A percentile compares a stretch with the other conserved stretches of the same genome.
These are phyloP conservation scores for Xylaria venustula DNA, from an alignment of 495 filamentous ascomycete genomes.

Conservation along the genomic window DNA sequence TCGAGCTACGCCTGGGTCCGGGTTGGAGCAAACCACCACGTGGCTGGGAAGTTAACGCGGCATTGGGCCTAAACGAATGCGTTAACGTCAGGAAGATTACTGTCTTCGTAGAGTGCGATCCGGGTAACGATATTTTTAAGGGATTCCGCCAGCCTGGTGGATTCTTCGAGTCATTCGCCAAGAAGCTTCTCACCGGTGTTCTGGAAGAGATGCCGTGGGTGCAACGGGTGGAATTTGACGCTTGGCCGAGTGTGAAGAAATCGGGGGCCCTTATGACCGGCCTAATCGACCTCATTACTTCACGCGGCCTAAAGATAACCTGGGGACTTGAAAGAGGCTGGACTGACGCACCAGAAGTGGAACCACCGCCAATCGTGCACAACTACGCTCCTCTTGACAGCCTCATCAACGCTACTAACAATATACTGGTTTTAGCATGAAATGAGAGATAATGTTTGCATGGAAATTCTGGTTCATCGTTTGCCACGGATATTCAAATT, in stretches of 20 bases:
- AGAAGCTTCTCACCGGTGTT: conserved; percentile 56
- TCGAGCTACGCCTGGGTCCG: conserved; percentile 78
- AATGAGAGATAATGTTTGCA: no score
- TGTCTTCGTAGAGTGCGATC: conserved; percentile 78
- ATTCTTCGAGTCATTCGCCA: conserved; percentile 74
- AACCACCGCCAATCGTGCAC: conserved; percentile 20
- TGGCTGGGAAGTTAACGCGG: conserved; percentile 66
- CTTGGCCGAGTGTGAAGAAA: conserved; percentile 66
- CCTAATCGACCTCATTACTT: conserved; percentile 55
- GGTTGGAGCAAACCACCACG: conserved; percentile 75
- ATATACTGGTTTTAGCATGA: conserved; percentile 11
- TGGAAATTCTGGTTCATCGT: neutral
- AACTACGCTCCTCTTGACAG: conserved; percentile 25
- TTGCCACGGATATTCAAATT: neutral
- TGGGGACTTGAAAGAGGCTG: conserved; percentile 75
- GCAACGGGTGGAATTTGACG: conserved; percentile 71
- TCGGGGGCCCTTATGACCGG: conserved; percentile 68
- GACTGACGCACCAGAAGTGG: conserved; percentile 45
- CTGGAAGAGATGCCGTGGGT: conserved; percentile 60
- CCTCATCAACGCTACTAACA: conserved; percentile 20
- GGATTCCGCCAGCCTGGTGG: conserved; percentile 68
- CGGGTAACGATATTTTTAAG: conserved; percentile 67
- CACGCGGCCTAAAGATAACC: conserved; percentile 51
- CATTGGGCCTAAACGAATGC: conserved; percentile 66
- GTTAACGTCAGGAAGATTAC: conserved; percentile 60